Base-by-base conservation (phyloP, 169 alveolate species). In the Cryptosporidium parvum region DNA sequence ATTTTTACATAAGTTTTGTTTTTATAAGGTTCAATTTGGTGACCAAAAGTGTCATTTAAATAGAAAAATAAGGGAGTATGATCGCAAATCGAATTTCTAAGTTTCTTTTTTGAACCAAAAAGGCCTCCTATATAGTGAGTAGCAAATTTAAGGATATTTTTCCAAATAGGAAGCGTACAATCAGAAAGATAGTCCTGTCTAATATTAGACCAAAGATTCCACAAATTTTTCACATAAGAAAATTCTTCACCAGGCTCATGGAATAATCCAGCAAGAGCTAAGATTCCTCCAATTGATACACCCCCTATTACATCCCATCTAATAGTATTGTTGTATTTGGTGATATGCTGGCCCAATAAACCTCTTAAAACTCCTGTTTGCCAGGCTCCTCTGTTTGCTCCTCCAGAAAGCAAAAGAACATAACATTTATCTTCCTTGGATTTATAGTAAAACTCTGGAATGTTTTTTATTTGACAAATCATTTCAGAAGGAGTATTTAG, bases 321-420 rank as follows among this genome's bases (percentile, higher is more conserved):
- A 29, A 80, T 21, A 4, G 89, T 80, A 39, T 80, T 58, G 52
- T 80, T 80, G 59, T 80, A 80, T n/a, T 48, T 62, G 29, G 73
- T 26, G 3, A 67, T 61, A 16, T 80, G 89, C 39, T 80, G 56
- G 2, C 89, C 89, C 21, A 80, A 33, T 10, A 80, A 51, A 23
- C 89, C 89, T 62, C 89, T 80, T 12, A 80, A 48, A 31, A 80
- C 89, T 4, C 89, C 89, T 2, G 89, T 80, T 39, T 80, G 89
- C 89, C 89, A 80, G 51, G 89, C 89, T 9, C 89, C 89, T 39
- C 89, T 80, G 70, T 80, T 80, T 3, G 89, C 89, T 45, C 89
- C 89, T 23, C 89, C 89, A 9, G 89, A 80, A n/a, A 80, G 75
- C 5, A 80, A 33, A 37, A 80, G 89, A 31, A 80, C 75, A 51